Evolutionary conservation across 306 rosid species (phyloP).

Genomic region (Luffa acutangula): DNA sequence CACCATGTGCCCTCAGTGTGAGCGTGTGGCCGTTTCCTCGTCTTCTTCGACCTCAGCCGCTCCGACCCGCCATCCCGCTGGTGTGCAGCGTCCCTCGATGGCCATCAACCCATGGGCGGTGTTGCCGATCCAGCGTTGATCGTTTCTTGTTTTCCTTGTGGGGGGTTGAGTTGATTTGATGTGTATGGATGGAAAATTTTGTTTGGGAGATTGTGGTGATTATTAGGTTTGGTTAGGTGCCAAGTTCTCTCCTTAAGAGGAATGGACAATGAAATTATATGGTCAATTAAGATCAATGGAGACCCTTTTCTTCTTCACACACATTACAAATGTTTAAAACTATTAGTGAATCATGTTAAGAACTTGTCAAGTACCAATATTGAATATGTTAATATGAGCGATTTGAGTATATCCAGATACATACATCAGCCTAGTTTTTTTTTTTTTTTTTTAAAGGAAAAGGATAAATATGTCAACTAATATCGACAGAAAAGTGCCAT

Average conservation of each 20-base stretch:
- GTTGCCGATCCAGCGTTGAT: constrained; percentile 29
- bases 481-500: too few species aligned
- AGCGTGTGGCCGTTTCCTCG: constrained; percentile 56
- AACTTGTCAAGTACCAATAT: not conserved
- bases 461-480: too few species aligned
- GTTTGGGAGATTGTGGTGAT: not conserved
- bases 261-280: not conserved
- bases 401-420: not conserved
- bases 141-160: not conserved
- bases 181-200: not conserved
- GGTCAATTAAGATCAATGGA: not conserved
- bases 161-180: not conserved
- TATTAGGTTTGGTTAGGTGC: not conserved
- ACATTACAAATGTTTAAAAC: not conserved
- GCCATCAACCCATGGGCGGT: constrained; percentile 62
- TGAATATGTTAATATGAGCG: too few species aligned
- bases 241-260: not conserved
- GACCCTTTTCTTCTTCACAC: not conserved
- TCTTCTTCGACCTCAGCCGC: constrained; percentile 35
- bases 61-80: constrained; percentile 15
- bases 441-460: too few species aligned
- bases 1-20: constrained; percentile 92
- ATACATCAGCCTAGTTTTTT: not conserved
- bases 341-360: not conserved
- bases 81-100: constrained; percentile 24